Conservation (phyloP, 1,284 basidiomycete species). For the Ceratobasidium sp. region DNA sequence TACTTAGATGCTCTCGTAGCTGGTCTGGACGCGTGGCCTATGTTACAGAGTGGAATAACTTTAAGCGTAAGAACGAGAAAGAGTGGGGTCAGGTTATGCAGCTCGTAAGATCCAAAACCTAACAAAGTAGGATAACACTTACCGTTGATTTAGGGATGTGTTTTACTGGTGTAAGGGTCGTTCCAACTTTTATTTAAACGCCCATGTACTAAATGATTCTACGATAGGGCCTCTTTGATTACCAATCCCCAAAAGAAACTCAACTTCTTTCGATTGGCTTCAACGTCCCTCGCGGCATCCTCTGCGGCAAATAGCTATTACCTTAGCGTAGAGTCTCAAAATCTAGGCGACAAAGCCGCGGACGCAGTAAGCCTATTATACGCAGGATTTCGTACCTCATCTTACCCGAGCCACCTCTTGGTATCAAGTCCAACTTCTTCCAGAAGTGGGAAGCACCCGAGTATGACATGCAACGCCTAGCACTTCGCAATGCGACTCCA, state of each 20-base stretch:
- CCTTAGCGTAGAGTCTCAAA: constrained; percentile 5
- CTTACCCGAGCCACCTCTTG: background rate
- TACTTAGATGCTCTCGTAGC: background rate
- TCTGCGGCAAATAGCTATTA: constrained; percentile 17
- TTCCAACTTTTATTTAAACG: background rate
- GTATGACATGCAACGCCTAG: constrained; percentile 3
- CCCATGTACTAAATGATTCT: background rate
- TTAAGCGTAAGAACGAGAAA: constrained; percentile 21
- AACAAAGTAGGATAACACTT: background rate
- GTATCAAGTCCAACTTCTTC: constrained; percentile 25
- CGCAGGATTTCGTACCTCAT: no score
- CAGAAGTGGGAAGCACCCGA: constrained; percentile 8
- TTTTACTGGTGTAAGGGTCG: background rate
- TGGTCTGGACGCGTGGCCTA: constrained; percentile 16
- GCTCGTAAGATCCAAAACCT: background rate
- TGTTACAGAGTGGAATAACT: constrained; percentile 4
- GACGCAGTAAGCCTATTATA: background rate
- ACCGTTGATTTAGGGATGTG: background rate
- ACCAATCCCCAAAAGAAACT: background rate
- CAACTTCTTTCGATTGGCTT: background rate
- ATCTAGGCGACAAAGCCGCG: constrained; percentile 3
- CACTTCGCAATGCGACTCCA: constrained; percentile 7
- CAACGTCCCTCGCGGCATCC: background rate
- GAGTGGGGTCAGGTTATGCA: constrained; percentile 16
- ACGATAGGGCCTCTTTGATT: background rate